Percentiles rank a stretch among this genome's conserved stretches.
These are phyloP conservation scores for Ophiostoma perfectum DNA, from an alignment of 2,329 filamentous ascomycete genomes.

Conservation along the genomic window DNA sequence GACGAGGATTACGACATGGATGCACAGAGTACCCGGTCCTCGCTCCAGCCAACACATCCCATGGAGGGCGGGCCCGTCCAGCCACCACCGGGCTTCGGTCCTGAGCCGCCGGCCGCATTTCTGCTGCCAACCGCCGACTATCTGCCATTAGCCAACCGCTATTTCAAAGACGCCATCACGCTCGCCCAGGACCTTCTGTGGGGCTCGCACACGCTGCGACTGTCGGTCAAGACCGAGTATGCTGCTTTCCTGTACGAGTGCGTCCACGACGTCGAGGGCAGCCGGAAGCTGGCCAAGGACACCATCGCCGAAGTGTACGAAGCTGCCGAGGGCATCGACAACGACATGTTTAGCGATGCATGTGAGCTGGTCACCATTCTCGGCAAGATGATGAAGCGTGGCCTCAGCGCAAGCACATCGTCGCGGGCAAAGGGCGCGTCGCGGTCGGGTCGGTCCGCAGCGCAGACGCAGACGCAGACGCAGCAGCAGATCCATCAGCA, in stretches of 20 bases:
- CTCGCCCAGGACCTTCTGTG: constrained; percentile 73
- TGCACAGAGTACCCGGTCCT: constrained; percentile 38
- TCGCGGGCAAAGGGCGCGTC: constrained; percentile 14
- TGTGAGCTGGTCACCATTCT: constrained; percentile 81
- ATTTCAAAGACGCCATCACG: constrained; percentile 70
- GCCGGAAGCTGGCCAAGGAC: constrained; percentile 69
- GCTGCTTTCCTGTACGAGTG: constrained; percentile 92
- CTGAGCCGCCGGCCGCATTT: constrained; percentile 59
- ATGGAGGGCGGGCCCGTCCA: constrained; percentile 56
- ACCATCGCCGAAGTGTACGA: constrained; percentile 90
- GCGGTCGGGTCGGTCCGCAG: not conserved
- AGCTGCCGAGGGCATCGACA: constrained; percentile 85
- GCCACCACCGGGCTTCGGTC: constrained; percentile 51
- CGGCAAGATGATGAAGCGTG: constrained; percentile 66
- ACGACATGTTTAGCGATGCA: constrained; percentile 90
- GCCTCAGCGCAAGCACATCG: constrained; percentile 17
- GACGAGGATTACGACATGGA: constrained; percentile 35
- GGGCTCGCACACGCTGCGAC: constrained; percentile 80
- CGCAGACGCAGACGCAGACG: not conserved
- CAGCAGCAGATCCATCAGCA: constrained; percentile 5
- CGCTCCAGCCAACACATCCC: constrained; percentile 45
- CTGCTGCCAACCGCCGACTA: constrained; percentile 76
- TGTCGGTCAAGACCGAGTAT: constrained; percentile 89
- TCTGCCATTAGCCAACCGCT: constrained; percentile 70
- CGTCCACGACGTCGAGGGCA: constrained; percentile 71